Conservation (phyloP, 177 flowering plant genomes). For the Vitis hybrid region DNA sequence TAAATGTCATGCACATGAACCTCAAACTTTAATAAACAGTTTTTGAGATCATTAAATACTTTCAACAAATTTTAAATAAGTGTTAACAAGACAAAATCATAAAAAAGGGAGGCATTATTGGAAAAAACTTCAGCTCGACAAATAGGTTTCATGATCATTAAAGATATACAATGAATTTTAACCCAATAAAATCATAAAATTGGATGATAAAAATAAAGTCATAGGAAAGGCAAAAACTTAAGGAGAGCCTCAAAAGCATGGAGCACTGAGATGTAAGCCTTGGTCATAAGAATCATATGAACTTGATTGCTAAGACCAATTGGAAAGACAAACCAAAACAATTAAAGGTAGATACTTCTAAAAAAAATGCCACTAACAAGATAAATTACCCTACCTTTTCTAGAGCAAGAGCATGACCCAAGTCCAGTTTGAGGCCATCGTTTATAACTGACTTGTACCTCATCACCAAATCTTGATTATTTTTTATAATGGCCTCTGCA, state of each 20-base stretch:
- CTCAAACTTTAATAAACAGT: no score
- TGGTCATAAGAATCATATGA: background rate
- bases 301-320: background rate
- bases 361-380: background rate
- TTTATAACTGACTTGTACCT: constrained; percentile 80
- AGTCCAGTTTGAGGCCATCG: constrained; percentile 75
- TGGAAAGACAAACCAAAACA: background rate
- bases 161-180: no score
- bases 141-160: no score
- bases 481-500: constrained; percentile 75
- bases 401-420: constrained; percentile 63
- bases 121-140: no score
- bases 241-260: background rate
- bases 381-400: constrained; percentile 65
- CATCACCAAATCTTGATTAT: constrained; percentile 76
- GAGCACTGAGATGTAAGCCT: background rate
- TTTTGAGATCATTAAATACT: no score
- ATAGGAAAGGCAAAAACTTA: background rate
- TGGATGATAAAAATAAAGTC: no score
- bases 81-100: no score
- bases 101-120: no score
- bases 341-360: background rate
- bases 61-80: no score
- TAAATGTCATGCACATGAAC: no score
- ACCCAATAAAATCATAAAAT: no score